phyloP scores from a whole-genome alignment of 805 yeast species.

The Komagataella populi region DNA sequence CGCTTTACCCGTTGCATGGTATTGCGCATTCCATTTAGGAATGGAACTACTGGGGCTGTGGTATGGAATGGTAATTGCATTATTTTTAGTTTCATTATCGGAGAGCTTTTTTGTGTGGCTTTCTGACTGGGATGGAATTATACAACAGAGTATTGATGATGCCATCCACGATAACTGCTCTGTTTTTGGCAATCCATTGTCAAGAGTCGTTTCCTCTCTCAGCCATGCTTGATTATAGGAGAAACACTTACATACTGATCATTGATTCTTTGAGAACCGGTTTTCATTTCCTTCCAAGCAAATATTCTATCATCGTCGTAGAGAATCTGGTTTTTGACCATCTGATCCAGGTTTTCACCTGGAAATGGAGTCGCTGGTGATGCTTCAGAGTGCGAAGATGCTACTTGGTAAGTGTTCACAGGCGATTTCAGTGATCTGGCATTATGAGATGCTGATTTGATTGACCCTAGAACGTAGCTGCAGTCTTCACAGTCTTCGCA shows the following conservation, averaged over 20 bases:
- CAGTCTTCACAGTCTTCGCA: neutral
- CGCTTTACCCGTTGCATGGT: conserved; percentile 55
- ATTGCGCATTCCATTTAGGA: conserved; percentile 36
- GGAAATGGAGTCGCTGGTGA: neutral
- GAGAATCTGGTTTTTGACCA: neutral
- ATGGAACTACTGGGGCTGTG: conserved; percentile 24
- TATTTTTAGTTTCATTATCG: conserved; percentile 17
- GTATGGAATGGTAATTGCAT: conserved; percentile 19
- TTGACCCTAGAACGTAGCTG: neutral
- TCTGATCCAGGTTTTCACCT: neutral
- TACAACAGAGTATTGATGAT: conserved; percentile 26
- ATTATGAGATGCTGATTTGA: neutral
- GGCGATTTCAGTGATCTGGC: neutral
- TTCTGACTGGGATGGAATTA: conserved; percentile 29
- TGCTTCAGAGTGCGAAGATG: neutral
- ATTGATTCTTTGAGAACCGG: neutral
- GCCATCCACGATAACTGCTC: conserved; percentile 10
- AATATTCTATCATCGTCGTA: neutral
- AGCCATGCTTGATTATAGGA: neutral
- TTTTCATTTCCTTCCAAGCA: neutral
- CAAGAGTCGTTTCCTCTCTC: neutral
- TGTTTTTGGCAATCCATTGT: neutral
- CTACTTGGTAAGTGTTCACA: neutral
- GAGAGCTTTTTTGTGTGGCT: conserved; percentile 24
- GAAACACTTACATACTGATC: neutral